Conservation (phyloP, 2,329 filamentous ascomycete species). For the Xylaria hypoxylon region DNA sequence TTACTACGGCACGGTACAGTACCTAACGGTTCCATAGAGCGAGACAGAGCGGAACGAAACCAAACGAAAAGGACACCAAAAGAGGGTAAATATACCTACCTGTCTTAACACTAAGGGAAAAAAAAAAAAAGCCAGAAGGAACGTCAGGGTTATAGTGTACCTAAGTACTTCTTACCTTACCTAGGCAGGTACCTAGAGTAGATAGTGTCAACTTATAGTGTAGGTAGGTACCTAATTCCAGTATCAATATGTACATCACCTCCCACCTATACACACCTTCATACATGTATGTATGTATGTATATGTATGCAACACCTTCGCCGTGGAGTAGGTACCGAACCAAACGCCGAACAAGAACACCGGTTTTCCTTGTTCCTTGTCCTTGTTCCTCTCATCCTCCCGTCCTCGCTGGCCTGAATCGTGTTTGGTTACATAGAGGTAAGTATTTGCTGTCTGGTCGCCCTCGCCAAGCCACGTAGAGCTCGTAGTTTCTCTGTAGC, state of each 20-base stretch:
- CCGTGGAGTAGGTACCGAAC: not conserved
- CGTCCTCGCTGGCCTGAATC: conserved; percentile 14
- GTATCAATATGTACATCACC: too few species aligned
- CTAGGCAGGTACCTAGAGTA: not conserved
- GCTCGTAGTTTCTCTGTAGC: conserved; percentile 33
- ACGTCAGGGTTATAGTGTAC: too few species aligned
- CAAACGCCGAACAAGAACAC: conserved; percentile 23
- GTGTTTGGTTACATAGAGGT: conserved; percentile 9
- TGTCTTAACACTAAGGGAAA: not conserved
- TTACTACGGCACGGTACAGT: conserved; percentile 2
- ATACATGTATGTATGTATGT: too few species aligned
- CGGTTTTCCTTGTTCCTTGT: conserved; percentile 9
- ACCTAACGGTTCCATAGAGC: too few species aligned
- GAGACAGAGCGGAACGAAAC: too few species aligned
- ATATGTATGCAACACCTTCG: too few species aligned
- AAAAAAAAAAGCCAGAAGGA: too few species aligned
- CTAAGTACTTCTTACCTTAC: too few species aligned
- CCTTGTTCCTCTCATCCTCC: conserved; percentile 3
- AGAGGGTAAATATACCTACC: not conserved
- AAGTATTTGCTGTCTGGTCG: conserved; percentile 12
- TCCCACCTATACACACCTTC: too few species aligned
- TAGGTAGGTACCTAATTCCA: not conserved
- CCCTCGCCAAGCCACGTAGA: conserved; percentile 26
- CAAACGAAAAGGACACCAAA: not conserved
- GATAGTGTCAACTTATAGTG: too few species aligned